phyloP scores from a whole-genome alignment of 177 flowering plant genomes.

The Vitis hybrid region DNA sequence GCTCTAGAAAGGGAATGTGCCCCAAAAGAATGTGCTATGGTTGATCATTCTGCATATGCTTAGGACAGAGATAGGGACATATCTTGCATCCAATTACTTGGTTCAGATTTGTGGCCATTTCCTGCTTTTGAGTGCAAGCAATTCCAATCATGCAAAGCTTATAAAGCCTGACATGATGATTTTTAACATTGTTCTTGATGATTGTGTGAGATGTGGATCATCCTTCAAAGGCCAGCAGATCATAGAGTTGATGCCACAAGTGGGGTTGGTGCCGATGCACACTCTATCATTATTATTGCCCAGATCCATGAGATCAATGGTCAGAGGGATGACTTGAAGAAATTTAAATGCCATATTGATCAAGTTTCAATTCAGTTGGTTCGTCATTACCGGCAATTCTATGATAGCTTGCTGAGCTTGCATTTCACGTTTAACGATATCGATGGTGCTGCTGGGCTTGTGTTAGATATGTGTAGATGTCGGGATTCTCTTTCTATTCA shows the following conservation, averaged over 20 bases:
- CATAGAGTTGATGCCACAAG: slow-evolving; percentile 61
- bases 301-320: slow-evolving; percentile 71
- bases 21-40: slow-evolving; percentile 35
- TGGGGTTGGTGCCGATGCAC: slow-evolving; percentile 70
- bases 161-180: slow-evolving; percentile 55
- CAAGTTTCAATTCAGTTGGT: slow-evolving; percentile 32
- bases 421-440: slow-evolving; percentile 70
- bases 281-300: slow-evolving; percentile 49
- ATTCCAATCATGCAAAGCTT: slow-evolving; percentile 19
- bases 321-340: slow-evolving; percentile 68
- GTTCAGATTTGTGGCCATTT: slow-evolving; percentile 55
- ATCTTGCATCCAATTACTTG: slow-evolving; percentile 68
- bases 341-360: slow-evolving; percentile 49
- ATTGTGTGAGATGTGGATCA: slow-evolving; percentile 56
- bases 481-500: slow-evolving; percentile 15
- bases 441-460: slow-evolving; percentile 65
- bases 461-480: slow-evolving; percentile 37
- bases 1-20: slow-evolving; percentile 39
- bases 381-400: slow-evolving; percentile 57
- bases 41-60: slow-evolving; percentile 66
- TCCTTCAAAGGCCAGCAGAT: slow-evolving; percentile 63
- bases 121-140: slow-evolving; percentile 15
- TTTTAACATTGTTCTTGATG: slow-evolving; percentile 81
- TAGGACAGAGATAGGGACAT: slow-evolving; percentile 61
- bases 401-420: slow-evolving; percentile 68